Base-by-base conservation (phyloP, 2,329 filamentous ascomycete genomes). In the Pestalotiopsis sp. region DNA sequence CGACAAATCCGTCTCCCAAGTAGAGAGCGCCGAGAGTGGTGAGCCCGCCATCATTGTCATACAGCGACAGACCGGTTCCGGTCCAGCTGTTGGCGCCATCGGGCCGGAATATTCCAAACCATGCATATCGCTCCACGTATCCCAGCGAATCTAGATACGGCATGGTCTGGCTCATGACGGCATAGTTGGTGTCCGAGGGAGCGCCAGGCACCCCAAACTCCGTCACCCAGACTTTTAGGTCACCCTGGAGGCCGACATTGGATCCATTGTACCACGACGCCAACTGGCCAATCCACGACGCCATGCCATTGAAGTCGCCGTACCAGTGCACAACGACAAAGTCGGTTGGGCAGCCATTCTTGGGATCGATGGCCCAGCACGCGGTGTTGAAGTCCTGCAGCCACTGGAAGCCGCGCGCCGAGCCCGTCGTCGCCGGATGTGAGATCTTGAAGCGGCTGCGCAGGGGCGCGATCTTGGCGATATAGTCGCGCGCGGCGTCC, bases 321-420 rank as follows among this genome's bases (percentile, higher is more conserved):
- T 83, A 83, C 77, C 78, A 83, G 62, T 83, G 81, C n/a, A 81
- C 77, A 3, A 79, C 78, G 12, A 83, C 76, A 49, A 83, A 83
- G 63, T 83, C 81, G 1, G 78, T 72, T 0, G 81, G 81, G 27
- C 81, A 83, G 0, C 81, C 81, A 1, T 75, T 69, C 3, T 79
- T 72, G 23, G 52, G 23, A 61, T 80, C 77, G 14, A 83, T 76
- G 3, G 80, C 77, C 70, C 79, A 81, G 70, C 81, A 83, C 4
- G 80, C 79, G 25, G 77, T 74, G 69, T 82, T 83, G 69, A 83
- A 83, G 23, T 77, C 75, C 4, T 73, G 74, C 20, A 83, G 73
- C 81, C 81, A 83, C 12, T 80, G 72, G 1, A 83, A 75, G 1
- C 81, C 81, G 13, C 76, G 73, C 1, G 71, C 68, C 2, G 81